Evolutionary conservation across 176 grass and related monocot species (phyloP).

Genomic region (Oryza officinalis): DNA sequence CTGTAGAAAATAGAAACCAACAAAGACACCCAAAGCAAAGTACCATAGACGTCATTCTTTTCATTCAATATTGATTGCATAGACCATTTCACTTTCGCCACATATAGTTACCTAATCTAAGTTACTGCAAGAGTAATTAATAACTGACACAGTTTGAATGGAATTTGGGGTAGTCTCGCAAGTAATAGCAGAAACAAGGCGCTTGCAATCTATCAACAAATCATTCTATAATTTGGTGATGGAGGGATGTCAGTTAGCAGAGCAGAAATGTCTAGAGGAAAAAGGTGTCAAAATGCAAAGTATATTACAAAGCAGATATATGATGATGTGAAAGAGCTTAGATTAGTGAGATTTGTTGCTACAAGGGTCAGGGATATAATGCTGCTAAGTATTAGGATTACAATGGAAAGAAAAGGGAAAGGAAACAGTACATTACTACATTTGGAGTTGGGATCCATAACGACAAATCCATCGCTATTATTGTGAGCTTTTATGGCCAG

Average conservation of each 20-base stretch:
- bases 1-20: neutral
- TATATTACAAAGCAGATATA: neutral
- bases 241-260: neutral
- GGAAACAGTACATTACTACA: neutral
- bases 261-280: neutral
- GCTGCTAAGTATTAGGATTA: neutral
- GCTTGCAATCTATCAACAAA: neutral
- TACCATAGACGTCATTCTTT: neutral
- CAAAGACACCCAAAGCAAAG: neutral
- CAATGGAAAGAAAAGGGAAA: neutral
- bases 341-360: neutral
- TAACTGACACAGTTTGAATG: neutral
- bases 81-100: neutral
- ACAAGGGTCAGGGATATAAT: neutral
- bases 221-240: neutral
- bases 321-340: neutral
- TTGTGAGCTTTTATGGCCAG: neutral
- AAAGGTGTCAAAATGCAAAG: neutral
- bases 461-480: neutral
- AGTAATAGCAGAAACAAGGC: neutral
- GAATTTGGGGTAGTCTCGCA: neutral
- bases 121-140: neutral
- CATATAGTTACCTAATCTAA: neutral
- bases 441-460: neutral
- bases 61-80: neutral